Percentiles rank a stretch among this genome's conserved stretches.
Evolutionary conservation across 192 early-diverging fungal species (phyloP).

Genomic region (Coemansia sp.): DNA sequence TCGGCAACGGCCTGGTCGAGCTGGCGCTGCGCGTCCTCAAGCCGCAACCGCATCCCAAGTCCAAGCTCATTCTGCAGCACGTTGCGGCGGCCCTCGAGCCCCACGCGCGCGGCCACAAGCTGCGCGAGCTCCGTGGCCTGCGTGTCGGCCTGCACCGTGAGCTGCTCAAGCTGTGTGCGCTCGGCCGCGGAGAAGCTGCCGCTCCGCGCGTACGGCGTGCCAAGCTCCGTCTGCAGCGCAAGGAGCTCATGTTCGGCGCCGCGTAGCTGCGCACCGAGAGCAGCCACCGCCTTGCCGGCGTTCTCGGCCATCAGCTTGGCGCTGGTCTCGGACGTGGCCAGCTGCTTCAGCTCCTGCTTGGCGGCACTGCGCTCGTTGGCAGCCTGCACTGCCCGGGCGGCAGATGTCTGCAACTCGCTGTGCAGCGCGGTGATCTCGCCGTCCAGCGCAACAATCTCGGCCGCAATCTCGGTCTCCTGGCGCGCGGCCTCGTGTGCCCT

Average conservation of each 20-base stretch:
- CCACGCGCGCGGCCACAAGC: slow-evolving; percentile 54
- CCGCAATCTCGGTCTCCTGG: slow-evolving; percentile 31
- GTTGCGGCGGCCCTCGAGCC: slow-evolving; percentile 73
- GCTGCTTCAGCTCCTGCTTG: slow-evolving; percentile 58
- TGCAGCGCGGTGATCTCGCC: slow-evolving; percentile 63
- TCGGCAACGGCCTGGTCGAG: slow-evolving; percentile 56
- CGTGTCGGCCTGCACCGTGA: slow-evolving; percentile 57
- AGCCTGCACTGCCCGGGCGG: slow-evolving; percentile 56
- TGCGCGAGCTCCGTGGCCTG: slow-evolving; percentile 60
- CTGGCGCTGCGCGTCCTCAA: slow-evolving; percentile 68
- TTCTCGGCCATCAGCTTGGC: slow-evolving; percentile 36
- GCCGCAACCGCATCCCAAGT: slow-evolving; percentile 65
- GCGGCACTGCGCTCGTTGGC: slow-evolving; percentile 61
- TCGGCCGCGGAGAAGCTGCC: slow-evolving; percentile 56
- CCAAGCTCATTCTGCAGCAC: slow-evolving; percentile 72
- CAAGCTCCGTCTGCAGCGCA: slow-evolving; percentile 63
- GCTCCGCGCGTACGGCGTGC: slow-evolving; percentile 57
- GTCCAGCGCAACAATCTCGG: slow-evolving; percentile 51
- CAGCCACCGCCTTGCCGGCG: slow-evolving; percentile 36
- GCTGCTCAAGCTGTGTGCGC: slow-evolving; percentile 51
- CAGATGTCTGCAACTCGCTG: slow-evolving; percentile 59
- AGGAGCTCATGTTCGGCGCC: slow-evolving; percentile 51
- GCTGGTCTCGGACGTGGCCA: slow-evolving; percentile 64
- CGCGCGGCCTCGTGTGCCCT: slow-evolving; percentile 22
- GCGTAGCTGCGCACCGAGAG: slow-evolving; percentile 38